Evolutionary conservation across 176 grass and related monocot genomes (phyloP).

Genomic region (Zizania latifolia): DNA sequence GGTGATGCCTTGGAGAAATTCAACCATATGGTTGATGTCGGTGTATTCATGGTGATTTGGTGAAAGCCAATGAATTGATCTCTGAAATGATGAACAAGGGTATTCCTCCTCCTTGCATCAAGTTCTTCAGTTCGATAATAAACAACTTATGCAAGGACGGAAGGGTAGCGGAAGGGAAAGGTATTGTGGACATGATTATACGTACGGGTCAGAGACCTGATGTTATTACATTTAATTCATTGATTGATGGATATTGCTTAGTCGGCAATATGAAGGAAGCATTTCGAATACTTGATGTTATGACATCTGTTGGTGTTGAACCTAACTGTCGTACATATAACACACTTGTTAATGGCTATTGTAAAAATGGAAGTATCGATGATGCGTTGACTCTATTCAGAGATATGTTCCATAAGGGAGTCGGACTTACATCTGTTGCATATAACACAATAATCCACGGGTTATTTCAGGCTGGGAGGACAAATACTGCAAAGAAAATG

Average conservation of each 20-base stretch:
- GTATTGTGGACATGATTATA: conserved; percentile 14
- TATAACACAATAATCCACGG: background rate
- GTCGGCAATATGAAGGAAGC: background rate
- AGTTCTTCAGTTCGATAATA: conserved; percentile 10
- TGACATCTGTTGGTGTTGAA: background rate
- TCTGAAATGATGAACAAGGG: conserved; percentile 20
- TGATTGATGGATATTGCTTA: background rate
- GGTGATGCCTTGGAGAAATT: conserved; percentile 13
- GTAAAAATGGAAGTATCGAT: background rate
- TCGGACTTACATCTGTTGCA: background rate
- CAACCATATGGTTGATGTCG: background rate
- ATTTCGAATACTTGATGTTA: background rate
- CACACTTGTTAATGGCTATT: background rate
- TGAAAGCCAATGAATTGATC: conserved; percentile 26
- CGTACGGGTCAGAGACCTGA: conserved; percentile 3
- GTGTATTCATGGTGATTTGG: conserved; percentile 15
- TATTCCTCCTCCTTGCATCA: background rate
- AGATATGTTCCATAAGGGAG: background rate
- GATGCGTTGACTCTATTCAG: background rate
- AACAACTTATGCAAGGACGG: conserved; percentile 22
- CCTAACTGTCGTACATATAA: background rate
- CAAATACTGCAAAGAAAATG: background rate
- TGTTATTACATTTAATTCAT: background rate
- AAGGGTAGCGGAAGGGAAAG: background rate
- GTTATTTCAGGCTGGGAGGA: background rate